phyloP scores from a whole-genome alignment of 2,329 filamentous ascomycete genomes.

The Scedosporium aurantiacum region DNA sequence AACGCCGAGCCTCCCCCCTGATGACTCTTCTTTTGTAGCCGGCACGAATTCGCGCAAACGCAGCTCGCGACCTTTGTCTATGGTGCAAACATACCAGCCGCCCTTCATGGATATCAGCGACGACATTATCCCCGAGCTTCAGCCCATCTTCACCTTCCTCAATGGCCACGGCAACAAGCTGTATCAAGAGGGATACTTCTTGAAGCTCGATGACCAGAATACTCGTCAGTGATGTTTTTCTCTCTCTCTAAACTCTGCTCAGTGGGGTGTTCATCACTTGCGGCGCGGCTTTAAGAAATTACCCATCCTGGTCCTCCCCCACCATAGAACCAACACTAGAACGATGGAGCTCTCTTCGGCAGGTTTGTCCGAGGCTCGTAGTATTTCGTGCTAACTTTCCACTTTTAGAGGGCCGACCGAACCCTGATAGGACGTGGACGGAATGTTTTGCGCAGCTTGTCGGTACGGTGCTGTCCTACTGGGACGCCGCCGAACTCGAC shows the following conservation, averaged over 20 bases:
- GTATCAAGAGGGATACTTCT: constrained; percentile 94
- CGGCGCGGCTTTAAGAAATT: too few relatives aligned
- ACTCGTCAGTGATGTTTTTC: constrained; percentile 41
- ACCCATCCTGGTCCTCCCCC: too few relatives aligned
- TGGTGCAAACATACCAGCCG: constrained; percentile 76
- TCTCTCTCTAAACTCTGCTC: neutral
- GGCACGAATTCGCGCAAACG: constrained; percentile 30
- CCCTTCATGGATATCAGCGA: constrained; percentile 74
- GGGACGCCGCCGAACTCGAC: constrained; percentile 90
- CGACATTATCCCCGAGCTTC: constrained; percentile 84
- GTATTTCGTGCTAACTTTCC: constrained; percentile 9
- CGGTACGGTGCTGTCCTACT: constrained; percentile 86
- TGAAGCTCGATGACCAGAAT: constrained; percentile 93
- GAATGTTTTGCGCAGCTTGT: constrained; percentile 97
- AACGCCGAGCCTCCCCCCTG: neutral
- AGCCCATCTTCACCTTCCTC: constrained; percentile 85
- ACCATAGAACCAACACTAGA: too few relatives aligned
- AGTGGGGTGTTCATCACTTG: too few relatives aligned
- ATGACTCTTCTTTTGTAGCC: constrained; percentile 11
- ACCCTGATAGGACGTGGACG: constrained; percentile 78
- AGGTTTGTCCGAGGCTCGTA: too few relatives aligned
- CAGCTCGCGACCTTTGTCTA: constrained; percentile 65
- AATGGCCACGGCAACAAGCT: constrained; percentile 95
- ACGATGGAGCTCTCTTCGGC: neutral
- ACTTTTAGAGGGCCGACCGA: constrained; percentile 67